These are phyloP conservation scores for Fagopyrum homotropicum DNA, from an alignment of 148 eudicot genomes.

Conservation along the genomic window DNA sequence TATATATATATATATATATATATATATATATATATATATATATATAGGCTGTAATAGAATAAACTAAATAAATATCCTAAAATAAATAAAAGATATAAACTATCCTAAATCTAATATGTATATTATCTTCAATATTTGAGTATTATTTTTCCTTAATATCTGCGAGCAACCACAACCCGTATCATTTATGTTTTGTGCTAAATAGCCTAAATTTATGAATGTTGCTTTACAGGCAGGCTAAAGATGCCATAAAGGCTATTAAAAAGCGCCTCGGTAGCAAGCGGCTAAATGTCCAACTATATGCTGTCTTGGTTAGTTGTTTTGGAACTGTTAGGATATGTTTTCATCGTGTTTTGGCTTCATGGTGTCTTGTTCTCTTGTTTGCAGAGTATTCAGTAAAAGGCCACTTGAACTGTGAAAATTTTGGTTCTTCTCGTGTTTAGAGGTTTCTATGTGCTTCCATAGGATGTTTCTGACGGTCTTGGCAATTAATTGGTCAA, in stretches of 20 bases:
- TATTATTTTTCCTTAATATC: too few species aligned
- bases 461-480: not conserved
- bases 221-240: conserved; percentile 61
- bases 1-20: too few species aligned
- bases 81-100: too few species aligned
- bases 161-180: too few species aligned
- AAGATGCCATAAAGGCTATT: conserved; percentile 77
- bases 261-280: conserved; percentile 87
- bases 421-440: not conserved
- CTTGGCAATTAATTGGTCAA: not conserved
- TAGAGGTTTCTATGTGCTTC: conserved; percentile 3
- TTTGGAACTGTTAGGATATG: not conserved
- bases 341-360: not conserved
- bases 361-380: conserved; percentile 6
- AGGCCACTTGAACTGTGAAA: not conserved
- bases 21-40: too few species aligned
- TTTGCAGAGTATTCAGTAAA: not conserved
- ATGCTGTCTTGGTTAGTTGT: conserved; percentile 71
- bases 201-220: not conserved
- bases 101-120: too few species aligned
- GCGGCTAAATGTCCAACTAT: conserved; percentile 64
- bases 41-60: not conserved
- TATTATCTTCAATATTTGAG: too few species aligned
- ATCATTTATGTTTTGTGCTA: not conserved
- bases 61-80: not conserved